These are phyloP conservation scores for Sclerotinia borealis DNA, from an alignment of 2,329 filamentous ascomycete genomes.

Conservation along the genomic window DNA sequence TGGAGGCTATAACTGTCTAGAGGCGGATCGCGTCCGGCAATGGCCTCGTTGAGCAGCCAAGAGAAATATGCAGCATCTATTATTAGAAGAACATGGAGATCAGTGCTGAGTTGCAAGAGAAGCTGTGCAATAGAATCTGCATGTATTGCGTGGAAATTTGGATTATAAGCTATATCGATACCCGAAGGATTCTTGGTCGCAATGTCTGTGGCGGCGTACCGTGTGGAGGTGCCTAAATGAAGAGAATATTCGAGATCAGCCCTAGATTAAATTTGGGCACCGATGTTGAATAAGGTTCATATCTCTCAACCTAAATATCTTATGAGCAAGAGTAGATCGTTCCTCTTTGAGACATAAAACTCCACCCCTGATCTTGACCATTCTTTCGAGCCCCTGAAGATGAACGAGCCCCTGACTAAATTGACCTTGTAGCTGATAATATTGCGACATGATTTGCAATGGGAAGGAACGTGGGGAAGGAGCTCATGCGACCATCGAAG, in stretches of 20 bases:
- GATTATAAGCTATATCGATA: too few species aligned
- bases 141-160: background rate
- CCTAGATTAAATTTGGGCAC: background rate
- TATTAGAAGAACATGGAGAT: background rate
- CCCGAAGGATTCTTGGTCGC: background rate
- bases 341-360: background rate
- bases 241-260: background rate
- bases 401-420: slow-evolving; percentile 28
- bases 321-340: background rate
- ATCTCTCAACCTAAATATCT: background rate
- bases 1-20: slow-evolving; percentile 27
- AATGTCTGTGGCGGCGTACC: background rate
- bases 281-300: too few species aligned
- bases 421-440: slow-evolving; percentile 24
- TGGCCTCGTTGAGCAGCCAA: slow-evolving; percentile 16
- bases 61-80: background rate
- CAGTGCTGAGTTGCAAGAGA: background rate
- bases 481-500: too few species aligned
- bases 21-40: slow-evolving; percentile 13
- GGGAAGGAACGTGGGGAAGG: too few species aligned
- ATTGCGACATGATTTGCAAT: slow-evolving; percentile 28
- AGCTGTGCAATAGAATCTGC: background rate
- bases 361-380: slow-evolving; percentile 30
- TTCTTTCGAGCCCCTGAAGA: slow-evolving; percentile 29
- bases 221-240: background rate